Base-by-base conservation (phyloP, 106 monocot genomes). In the Dendrobium nobile region DNA sequence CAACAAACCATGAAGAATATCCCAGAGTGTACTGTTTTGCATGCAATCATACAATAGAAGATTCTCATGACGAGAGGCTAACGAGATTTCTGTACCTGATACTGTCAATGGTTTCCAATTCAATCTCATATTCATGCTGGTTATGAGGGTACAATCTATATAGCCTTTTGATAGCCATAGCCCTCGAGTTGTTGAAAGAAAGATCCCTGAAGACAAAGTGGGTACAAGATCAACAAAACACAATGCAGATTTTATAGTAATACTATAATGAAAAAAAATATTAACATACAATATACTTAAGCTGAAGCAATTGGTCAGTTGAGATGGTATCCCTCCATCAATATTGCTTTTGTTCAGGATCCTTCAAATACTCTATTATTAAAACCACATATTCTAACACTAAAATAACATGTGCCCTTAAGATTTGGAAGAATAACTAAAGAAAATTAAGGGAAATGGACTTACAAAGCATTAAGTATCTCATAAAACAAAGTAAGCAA, bases 11-110 rank as follows among this genome's bases (percentile, higher is more conserved):
- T 31, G 31, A 31, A 31, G 31, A 31, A 1, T 31, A 31, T 31
- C 1, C 31, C 31, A 31, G 28, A 28, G 31, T 31, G 31, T 31
- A 31, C 31, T 31, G 1, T 31, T 31, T 31, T 31, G 31, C 31
- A 31, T 31, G 31, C 1, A 31, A 31, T 31, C 31, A 31, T 31
- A 31, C 31, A 31, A 31, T 1, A 31, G 31, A 31, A 31, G 31
- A 31, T 31, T 31, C 31, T 1, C 31, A 31, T 31, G 31, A 31
- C 1, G 31, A 31, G 13, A 99, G 87, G 82, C 93, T 95, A 51
- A 99, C 95, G 5, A 99, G 89, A 67, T 93, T 99, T 80, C 92
- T 74, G 81, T 99, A 93, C 55, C 95, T 83, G 79, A 99, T 95
- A 80, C 95, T 99, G 43, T 95, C 99, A 11, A 99, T 84, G 0